Base-by-base conservation (phyloP, 768 basidiomycete genomes). In the Boletus huronensis region DNA sequence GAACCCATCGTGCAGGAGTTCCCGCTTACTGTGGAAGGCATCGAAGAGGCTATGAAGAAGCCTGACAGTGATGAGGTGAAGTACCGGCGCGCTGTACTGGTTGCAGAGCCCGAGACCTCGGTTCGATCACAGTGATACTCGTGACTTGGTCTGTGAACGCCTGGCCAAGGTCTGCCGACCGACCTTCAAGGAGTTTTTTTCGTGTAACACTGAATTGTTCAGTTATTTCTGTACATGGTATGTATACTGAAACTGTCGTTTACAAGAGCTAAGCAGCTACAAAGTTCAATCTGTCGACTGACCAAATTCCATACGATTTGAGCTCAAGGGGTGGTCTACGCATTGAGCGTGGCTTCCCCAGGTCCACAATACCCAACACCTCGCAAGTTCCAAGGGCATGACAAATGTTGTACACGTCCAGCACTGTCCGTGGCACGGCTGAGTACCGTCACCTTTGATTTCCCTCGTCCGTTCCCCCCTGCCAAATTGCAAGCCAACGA, bases 361-460 rank as follows among this genome's bases (percentile, higher is more conserved):
- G 64, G 63, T 9, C 68, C 75, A 31, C 52, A 58, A 54, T 70
- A 77, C 34, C 70, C 84, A 6, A 88, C 82, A 1, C 87, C 87
- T 40, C 87, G 72, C 61, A 88, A 62, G 64, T 87, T 89, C 87
- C 87, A 89, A 14, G 65, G 59, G 2, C 75, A 76, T 6, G 79
- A 75, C 36, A 70, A 68, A 0, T 72, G 73, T 65, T 89, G 87
- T 11, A 75, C 57, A 26, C 75, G 68, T 5, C 81, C 83, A 21
- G 63, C 67, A 8, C 65, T 65, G 67, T 86, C 84, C 25, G 68
- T 72, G 2, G 84, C 86, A 5, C 84, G 78, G 51, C 81, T 80
- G 45, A 68, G 62, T 25, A 74, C 68, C 6, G 59, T 67, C 41
- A 67, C 43, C 49, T 46, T 55, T 19, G 35, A 17, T 47, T 60